Base-by-base conservation (phyloP, 345 rosid genomes). In the Trapa incisa region DNA sequence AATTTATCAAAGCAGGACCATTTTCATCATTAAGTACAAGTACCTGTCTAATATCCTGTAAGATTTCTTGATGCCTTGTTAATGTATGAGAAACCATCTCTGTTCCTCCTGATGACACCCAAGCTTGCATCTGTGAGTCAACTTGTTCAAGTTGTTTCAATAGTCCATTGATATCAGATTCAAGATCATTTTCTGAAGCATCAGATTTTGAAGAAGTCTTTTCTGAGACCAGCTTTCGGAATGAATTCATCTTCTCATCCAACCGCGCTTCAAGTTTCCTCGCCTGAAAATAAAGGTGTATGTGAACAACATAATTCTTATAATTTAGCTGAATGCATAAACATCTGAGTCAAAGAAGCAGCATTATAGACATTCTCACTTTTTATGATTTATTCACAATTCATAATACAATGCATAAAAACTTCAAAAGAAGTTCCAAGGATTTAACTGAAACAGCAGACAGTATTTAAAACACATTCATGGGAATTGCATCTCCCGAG, bases 1-100 rank as follows among this genome's bases (percentile, higher is more conserved):
- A 58, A 4, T n/a, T 45, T 47, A 45, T 32, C 38, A 33, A 57
- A 29, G 5, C 1, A 11, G 32, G 62, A 22, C 10, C 16, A 6
- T n/a, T 54, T 7, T 15, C 32, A 39, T 37, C 15, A 42, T 29
- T 41, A 16, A 41, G 53, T 41, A 37, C 47, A 17, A 37, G 29
- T 2, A 89, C 99, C 91, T 91, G 96, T 47, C 85, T 87, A 37
- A 91, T 89, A 75, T 94, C 99, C 79, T 87, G 96, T 72, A 89
- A 89, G 73, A 91, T 94, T 82, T 94, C 97, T 71, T 91, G 97
- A 84, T 94, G 99, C 66, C 99, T 84, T 70, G 87, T 91, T 80
- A 91, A 82, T 64, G 97, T 89, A 83, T 91, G 99, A 38, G 99
- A 94, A 76, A 94, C 99, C 96, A 89, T 94, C 76, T 94, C 96